These are phyloP conservation scores for Neopestalotiopsis clavispora DNA, from an alignment of 2,329 filamentous ascomycete species.

Conservation along the genomic window DNA sequence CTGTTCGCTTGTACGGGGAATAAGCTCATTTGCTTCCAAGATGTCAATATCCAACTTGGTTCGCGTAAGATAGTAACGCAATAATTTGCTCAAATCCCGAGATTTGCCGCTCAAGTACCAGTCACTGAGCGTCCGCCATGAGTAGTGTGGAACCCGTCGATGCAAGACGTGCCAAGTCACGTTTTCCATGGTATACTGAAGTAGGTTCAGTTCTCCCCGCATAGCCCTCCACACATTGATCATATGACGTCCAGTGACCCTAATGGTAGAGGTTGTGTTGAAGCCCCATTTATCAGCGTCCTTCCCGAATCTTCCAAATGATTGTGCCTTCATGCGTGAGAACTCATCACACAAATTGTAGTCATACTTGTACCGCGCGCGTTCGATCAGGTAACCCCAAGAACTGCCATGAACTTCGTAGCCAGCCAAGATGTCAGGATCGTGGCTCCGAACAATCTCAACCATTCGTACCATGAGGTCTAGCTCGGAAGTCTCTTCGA, in stretches of 20 bases:
- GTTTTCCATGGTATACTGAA: slow-evolving; percentile 97
- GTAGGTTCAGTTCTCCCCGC: slow-evolving; percentile 86
- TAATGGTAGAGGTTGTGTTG: slow-evolving; percentile 89
- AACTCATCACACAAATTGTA: slow-evolving; percentile 91
- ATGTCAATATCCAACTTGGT: slow-evolving; percentile 88
- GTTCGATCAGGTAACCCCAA: slow-evolving; percentile 95
- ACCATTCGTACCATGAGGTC: slow-evolving; percentile 86
- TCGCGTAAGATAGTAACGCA: slow-evolving; percentile 78
- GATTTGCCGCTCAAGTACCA: slow-evolving; percentile 79
- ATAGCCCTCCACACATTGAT: slow-evolving; percentile 98
- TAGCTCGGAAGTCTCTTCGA: slow-evolving; percentile 79
- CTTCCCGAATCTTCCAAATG: slow-evolving; percentile 83
- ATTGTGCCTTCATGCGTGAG: slow-evolving; percentile 84
- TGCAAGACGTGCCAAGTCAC: slow-evolving; percentile 91
- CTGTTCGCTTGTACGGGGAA: slow-evolving; percentile 90
- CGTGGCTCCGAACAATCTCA: slow-evolving; percentile 80
- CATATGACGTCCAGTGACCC: slow-evolving; percentile 91
- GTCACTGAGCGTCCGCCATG: slow-evolving; percentile 75
- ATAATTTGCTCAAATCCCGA: slow-evolving; percentile 72
- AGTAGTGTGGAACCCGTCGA: slow-evolving; percentile 85
- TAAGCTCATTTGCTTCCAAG: slow-evolving; percentile 85
- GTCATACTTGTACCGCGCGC: slow-evolving; percentile 84
- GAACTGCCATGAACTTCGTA: slow-evolving; percentile 94
- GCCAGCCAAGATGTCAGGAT: slow-evolving; percentile 92
- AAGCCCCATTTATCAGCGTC: slow-evolving; percentile 92